These are phyloP conservation scores for Lactarius hatsudake DNA, from an alignment of 768 basidiomycete species.

Conservation along the genomic window DNA sequence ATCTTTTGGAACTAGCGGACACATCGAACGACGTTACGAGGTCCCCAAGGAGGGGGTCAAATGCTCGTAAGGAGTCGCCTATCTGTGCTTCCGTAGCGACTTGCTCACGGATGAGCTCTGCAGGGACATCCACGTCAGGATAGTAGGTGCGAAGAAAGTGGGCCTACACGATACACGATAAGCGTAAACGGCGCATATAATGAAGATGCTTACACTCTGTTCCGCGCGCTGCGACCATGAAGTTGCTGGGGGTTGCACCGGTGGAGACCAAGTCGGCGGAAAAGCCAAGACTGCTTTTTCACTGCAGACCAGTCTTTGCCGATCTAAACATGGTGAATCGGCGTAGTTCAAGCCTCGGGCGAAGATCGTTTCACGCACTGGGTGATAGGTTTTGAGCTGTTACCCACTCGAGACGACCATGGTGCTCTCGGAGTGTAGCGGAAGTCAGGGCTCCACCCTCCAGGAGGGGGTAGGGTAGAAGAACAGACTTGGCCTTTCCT, in stretches of 20 bases:
- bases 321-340: slow-evolving; percentile 31
- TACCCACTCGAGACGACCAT: slow-evolving; percentile 53
- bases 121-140: slow-evolving; percentile 69
- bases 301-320: slow-evolving; percentile 33
- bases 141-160: slow-evolving; percentile 68
- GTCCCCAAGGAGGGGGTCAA: slow-evolving; percentile 60
- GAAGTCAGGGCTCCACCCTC: slow-evolving; percentile 44
- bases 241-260: slow-evolving; percentile 33
- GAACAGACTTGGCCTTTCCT: slow-evolving; percentile 25
- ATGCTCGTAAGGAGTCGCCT: slow-evolving; percentile 38
- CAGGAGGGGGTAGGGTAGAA: slow-evolving; percentile 50
- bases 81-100: slow-evolving; percentile 47
- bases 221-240: slow-evolving; percentile 52
- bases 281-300: slow-evolving; percentile 47
- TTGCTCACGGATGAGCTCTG: slow-evolving; percentile 59
- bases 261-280: slow-evolving; percentile 52
- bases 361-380: background rate
- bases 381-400: slow-evolving; percentile 35
- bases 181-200: slow-evolving; percentile 8
- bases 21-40: slow-evolving; percentile 44
- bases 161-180: slow-evolving; percentile 43
- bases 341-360: background rate
- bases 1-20: slow-evolving; percentile 29
- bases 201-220: slow-evolving; percentile 52
- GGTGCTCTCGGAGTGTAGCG: slow-evolving; percentile 48